Base-by-base conservation (phyloP, 2,329 filamentous ascomycete species). In the Ophiostoma australiae region DNA sequence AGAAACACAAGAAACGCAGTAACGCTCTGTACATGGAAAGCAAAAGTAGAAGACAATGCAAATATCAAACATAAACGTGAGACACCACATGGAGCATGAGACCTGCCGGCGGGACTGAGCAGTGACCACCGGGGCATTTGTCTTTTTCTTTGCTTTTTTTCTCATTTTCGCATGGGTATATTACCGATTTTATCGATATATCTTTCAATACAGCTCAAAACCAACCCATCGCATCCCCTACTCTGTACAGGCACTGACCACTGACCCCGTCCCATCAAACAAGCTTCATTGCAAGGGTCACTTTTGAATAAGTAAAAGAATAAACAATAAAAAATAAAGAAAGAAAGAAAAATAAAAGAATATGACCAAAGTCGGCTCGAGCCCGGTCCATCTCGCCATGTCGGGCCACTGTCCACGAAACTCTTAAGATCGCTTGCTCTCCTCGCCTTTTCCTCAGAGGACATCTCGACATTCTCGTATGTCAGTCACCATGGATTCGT, bases 291-390 rank as follows among this genome's bases (percentile, higher is more conserved):
- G 61, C 27, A 33, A 65, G 33, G 61, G 63, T 35, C 15, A 39
- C 27, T 17, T 63, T 33, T 33, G 23, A n/a, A 20, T 11, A n/a
- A 37, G 3, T 37, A 65, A 5, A 72, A 48, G 52, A 27, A 75
- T n/a, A 68, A 7, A 17, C 13, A 35, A 27, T 1, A 33, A 44
- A 33, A 44, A 15, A 41, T 41, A 70, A 15, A 70, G 17, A 68
- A 10, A 69, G 11, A 58, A 23, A 13, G 23, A 58, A 27, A 55
- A 37, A 48, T 1, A 48, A 48, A 48, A 48, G 17, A 48, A 20
- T 20, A 20, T 15, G n/a, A 48, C 23, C n/a, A 67, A 58, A 58
- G n/a, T 27, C 52, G 52, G 52, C 23, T 58, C 4, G 10, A 8
- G 52, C 20, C 52, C 52, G 52, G 52, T 27, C 23, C 23, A 27